Evolutionary conservation across 2,329 filamentous ascomycete genomes (phyloP), one percentile per base, ranked within the genome.

Genomic region (Clarireedia hainanense): DNA sequence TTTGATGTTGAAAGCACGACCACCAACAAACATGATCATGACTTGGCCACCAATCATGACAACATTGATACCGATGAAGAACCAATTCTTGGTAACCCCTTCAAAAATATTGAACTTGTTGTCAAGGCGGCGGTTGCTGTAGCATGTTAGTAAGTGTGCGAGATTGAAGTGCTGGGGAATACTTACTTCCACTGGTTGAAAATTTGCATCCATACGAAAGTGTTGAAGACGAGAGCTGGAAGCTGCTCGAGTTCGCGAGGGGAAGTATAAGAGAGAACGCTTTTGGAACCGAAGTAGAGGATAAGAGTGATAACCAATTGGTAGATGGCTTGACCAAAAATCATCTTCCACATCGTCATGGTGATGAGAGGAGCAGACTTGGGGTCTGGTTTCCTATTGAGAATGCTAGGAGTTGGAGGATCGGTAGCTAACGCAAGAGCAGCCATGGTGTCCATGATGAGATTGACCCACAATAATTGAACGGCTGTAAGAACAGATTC

Each of bases 141-240:
- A 26, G 40, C 68, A 59, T 69, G 69, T 61, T 62, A 60, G 55
- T 46, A 34, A 30, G 5, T n/a, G 5, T 39, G 6, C 17, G 37
- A 37, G 7, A 15, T 39, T 36, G 6, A 50, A 60, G 50, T 63
- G 47, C 55, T 45, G 56, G 15, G 26, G 14, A 50, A 7, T 60
- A 83, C 82, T 80, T 78, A 85, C 82, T 97, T 97, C 80, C 95
- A 89, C 69, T 95, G 88, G 73, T 97, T 97, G 76, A 97, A 97
- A 65, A 97, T 95, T 66, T 97, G 92, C 91, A 97, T 96, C 92
- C 92, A 97, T 52, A 96, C 92, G 69, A 97, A 97, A 0, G 90
- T 94, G 75, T 97, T 97, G 80, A 97, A 97, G 6, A 97, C 88
- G 48, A 97, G 79, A 2, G 91, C 95, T 55, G 84, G 76, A 58